Evolutionary conservation across 2,329 filamentous ascomycete genomes (phyloP).

Genomic region (Eurotiales sp.): DNA sequence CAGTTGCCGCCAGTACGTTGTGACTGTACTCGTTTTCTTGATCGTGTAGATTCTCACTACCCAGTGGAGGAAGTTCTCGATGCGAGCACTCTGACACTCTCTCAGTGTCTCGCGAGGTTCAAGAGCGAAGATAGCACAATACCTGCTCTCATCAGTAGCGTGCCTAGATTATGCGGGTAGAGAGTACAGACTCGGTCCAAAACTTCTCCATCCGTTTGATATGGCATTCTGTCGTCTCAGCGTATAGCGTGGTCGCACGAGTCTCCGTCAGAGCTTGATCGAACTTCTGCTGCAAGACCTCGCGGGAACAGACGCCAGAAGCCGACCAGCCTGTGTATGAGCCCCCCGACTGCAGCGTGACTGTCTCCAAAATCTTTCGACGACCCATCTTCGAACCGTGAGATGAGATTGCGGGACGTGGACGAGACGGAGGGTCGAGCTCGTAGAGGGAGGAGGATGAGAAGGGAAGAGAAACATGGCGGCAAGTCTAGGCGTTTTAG

Average conservation of each 20-base stretch:
- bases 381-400: not conserved
- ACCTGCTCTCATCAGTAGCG: conserved; percentile 4
- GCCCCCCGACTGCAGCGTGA: not conserved
- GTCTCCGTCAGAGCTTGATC: conserved; percentile 13
- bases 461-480: not conserved
- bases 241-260: conserved; percentile 12
- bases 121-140: conserved; percentile 11
- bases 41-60: conserved; percentile 11
- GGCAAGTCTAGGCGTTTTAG: not conserved
- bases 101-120: conserved; percentile 10
- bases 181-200: conserved; percentile 15
- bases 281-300: conserved; percentile 15
- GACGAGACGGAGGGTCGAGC: not conserved
- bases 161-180: not conserved
- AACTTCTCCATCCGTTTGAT: conserved; percentile 13
- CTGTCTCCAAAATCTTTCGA: not conserved
- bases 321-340: not conserved
- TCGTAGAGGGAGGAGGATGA: not conserved
- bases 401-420: not conserved
- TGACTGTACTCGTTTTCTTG: conserved; percentile 15
- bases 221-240: conserved; percentile 12
- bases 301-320: conserved; percentile 9
- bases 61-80: conserved; percentile 17
- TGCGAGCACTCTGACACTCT: conserved; percentile 11
- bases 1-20: conserved; percentile 14